Conservation (phyloP, 2,329 filamentous ascomycete genomes). For the Ceratocystis cubensis region DNA sequence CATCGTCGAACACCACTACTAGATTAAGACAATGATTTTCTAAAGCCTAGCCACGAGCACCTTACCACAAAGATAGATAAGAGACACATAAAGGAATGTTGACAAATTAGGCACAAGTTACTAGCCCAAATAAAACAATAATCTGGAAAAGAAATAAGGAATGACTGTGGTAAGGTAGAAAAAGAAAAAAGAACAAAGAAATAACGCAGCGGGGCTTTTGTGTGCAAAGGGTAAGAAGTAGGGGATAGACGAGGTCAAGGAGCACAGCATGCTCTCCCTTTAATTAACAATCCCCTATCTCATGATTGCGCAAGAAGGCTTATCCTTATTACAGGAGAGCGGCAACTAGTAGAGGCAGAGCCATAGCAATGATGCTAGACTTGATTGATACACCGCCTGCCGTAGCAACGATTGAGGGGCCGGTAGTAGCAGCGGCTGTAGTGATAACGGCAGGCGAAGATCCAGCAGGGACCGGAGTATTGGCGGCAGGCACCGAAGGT, state of each 20-base stretch:
- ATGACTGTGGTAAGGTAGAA: neutral
- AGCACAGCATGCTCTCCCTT: neutral
- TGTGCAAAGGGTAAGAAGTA: neutral
- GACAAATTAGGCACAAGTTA: neutral
- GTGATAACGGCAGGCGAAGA: slow-evolving; percentile 28
- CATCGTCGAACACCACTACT: no score
- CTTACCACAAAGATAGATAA: neutral
- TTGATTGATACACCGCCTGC: slow-evolving; percentile 8
- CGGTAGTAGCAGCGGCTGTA: slow-evolving; percentile 27
- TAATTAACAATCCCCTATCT: no score
- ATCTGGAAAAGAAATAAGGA: neutral
- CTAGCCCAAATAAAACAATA: neutral
- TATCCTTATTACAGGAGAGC: neutral
- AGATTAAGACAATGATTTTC: no score
- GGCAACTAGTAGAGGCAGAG: neutral
- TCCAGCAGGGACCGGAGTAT: slow-evolving; percentile 5
- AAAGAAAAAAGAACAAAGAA: neutral
- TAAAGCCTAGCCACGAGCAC: neutral
- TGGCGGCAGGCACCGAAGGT: neutral
- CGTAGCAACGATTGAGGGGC: slow-evolving; percentile 9
- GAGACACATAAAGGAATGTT: neutral
- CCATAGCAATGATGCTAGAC: slow-evolving; percentile 6
- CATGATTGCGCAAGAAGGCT: neutral
- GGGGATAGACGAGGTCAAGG: neutral
- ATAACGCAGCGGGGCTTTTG: neutral